Conservation (phyloP, 192 early-diverging fungal species). For the Diversispora epigaea region DNA sequence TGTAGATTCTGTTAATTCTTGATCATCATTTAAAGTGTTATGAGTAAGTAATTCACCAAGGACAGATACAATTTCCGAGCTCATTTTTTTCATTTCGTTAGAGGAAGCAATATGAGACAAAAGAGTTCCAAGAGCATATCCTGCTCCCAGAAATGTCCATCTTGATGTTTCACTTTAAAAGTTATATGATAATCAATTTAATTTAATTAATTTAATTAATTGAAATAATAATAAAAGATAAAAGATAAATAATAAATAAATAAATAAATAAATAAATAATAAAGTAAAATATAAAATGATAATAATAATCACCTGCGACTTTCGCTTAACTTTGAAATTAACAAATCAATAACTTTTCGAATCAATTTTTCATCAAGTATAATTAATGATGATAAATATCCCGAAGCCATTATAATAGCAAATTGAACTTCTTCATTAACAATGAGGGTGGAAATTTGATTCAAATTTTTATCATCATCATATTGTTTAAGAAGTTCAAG, state of each 20-base stretch:
- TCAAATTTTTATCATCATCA: constrained; percentile 27
- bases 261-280: too few relatives aligned
- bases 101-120: constrained; percentile 36
- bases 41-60: constrained; percentile 32
- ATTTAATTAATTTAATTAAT: neutral
- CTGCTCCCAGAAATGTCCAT: constrained; percentile 42
- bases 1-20: neutral
- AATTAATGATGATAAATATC: constrained; percentile 39
- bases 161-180: constrained; percentile 33
- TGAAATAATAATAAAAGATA: neutral
- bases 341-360: constrained; percentile 32
- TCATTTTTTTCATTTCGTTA: constrained; percentile 41
- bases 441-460: constrained; percentile 17
- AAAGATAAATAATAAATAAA: neutral
- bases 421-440: constrained; percentile 48
- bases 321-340: constrained; percentile 33
- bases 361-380: constrained; percentile 45
- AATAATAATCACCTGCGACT: neutral
- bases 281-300: too few relatives aligned
- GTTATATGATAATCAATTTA: neutral
- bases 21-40: neutral
- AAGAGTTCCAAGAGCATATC: constrained; percentile 45
- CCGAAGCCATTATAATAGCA: constrained; percentile 39
- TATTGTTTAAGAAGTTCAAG: constrained; percentile 38
- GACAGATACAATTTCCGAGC: constrained; percentile 34